Evolutionary conservation across 345 rosid species (phyloP), one percentile per base, ranked within the genome.

Genomic region (Physaria fendleri): DNA sequence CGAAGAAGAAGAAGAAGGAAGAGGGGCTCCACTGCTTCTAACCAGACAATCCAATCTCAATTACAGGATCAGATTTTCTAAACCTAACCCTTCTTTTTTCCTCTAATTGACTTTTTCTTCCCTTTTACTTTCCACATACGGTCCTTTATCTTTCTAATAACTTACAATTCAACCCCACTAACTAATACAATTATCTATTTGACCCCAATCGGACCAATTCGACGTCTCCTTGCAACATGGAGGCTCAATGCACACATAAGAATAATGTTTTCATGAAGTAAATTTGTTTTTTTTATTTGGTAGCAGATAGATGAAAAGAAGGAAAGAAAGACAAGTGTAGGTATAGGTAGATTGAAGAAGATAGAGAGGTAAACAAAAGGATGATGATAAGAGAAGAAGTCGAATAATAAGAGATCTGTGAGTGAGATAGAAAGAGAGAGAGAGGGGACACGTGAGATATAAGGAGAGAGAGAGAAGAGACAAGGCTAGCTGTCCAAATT

Each of bases 391-490:
- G n/a, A n/a, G n/a, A n/a, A n/a, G n/a, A n/a, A n/a, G n/a, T n/a
- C 4, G 5, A 17, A 6, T 24, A 6, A 5, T 6, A 35, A 35
- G 2, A 5, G 0, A 57, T 47, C 40, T 56, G 71, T 57, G 71
- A 48, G 66, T 67, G 60, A 67, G 23, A 6, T n/a, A n/a, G 72
- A 50, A 49, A 59, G 53, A 50, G 60, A n/a, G n/a, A n/a, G n/a
- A n/a, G n/a, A n/a, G n/a, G n/a, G 35, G 72, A 59, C 72, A 67
- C 72, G 72, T 67, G 72, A 67, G n/a, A n/a, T n/a, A 4, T 2
- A 34, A 37, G n/a, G n/a, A n/a, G n/a, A n/a, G n/a, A 58, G 72
- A 67, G 46, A 59, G 59, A 16, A 59, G 7, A n/a, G n/a, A 5
- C 16, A 59, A 48, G 44, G 72, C 50, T 58, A 67, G 72, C 60